phyloP scores from a whole-genome alignment of 371 early-diverging fungal species.

The Syncephalastrum racemosum region DNA sequence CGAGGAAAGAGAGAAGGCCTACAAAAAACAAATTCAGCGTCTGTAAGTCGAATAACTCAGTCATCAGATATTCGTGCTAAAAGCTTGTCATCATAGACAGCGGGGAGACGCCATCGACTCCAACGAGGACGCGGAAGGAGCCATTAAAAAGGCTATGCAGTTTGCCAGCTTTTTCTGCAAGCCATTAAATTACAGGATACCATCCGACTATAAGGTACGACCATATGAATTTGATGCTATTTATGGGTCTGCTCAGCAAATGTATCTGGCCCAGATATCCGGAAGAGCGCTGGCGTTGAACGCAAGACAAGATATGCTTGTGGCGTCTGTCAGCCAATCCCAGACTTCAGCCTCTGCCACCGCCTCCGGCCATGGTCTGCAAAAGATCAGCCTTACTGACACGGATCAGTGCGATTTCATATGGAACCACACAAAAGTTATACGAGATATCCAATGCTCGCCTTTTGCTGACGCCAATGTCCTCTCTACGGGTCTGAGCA shows the following conservation, averaged over 20 bases:
- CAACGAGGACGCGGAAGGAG: too few relatives aligned
- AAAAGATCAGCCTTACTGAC: conserved; percentile 16
- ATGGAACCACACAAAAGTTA: conserved; percentile 11
- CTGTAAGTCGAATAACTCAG: too few relatives aligned
- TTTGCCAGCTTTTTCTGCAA: too few relatives aligned
- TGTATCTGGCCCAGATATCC: too few relatives aligned
- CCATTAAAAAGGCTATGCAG: too few relatives aligned
- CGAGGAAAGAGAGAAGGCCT: not conserved
- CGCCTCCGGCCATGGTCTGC: conserved; percentile 14
- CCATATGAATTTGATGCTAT: not conserved
- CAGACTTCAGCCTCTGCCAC: not conserved
- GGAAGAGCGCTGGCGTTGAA: conserved; percentile 10
- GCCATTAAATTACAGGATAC: not conserved
- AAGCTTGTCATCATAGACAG: too few relatives aligned
- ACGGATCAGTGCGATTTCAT: conserved; percentile 11
- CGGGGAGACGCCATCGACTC: too few relatives aligned
- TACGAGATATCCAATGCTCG: conserved; percentile 24
- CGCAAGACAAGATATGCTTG: conserved; percentile 10
- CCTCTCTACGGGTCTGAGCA: conserved; percentile 24
- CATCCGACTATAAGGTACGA: conserved; percentile 5
- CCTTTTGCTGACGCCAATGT: conserved; percentile 7
- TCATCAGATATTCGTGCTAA: too few relatives aligned
- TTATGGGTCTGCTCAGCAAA: not conserved
- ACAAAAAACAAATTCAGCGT: not conserved
- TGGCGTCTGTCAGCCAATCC: conserved; percentile 4